Evolutionary conservation across 129 eudicot species (phyloP).

Genomic region (Artemisia argyi): DNA sequence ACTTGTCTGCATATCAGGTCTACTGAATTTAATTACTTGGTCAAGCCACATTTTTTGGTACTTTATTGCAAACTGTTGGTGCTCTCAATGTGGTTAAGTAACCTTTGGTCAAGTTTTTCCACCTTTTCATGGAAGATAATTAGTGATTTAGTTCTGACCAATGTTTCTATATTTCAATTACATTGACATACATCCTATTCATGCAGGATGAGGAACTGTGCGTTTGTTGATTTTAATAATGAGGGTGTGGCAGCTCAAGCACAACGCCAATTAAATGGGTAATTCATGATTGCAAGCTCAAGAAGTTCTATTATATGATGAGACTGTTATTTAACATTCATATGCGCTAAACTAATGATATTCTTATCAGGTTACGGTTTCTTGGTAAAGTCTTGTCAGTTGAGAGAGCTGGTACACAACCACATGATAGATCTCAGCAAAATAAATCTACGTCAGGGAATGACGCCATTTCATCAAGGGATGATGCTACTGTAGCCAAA

Average conservation of each 20-base stretch:
- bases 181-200: slow-evolving; percentile 7
- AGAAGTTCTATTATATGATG: neutral
- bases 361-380: slow-evolving; percentile 63
- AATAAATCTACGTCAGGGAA: slow-evolving; percentile 27
- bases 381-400: slow-evolving; percentile 93
- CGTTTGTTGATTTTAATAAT: slow-evolving; percentile 76
- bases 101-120: too few relatives aligned
- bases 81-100: too few relatives aligned
- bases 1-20: neutral
- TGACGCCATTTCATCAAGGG: slow-evolving; percentile 26
- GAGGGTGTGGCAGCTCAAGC: slow-evolving; percentile 78
- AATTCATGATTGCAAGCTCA: slow-evolving; percentile 17
- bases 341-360: neutral
- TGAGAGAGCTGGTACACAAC: slow-evolving; percentile 60
- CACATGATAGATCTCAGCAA: slow-evolving; percentile 35
- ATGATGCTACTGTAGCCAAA: slow-evolving; percentile 31
- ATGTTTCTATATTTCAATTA: slow-evolving; percentile 21
- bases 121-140: too few relatives aligned
- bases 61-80: neutral
- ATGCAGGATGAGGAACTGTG: slow-evolving; percentile 80
- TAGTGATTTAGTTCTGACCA: neutral
- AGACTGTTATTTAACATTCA: neutral
- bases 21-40: neutral
- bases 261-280: slow-evolving; percentile 88
- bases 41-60: slow-evolving; percentile 2